A percentile compares a stretch with the other conserved stretches of the same genome.
These are phyloP conservation scores for Fusarium sp. DNA, from an alignment of 2,329 filamentous ascomycete species.

Conservation along the genomic window DNA sequence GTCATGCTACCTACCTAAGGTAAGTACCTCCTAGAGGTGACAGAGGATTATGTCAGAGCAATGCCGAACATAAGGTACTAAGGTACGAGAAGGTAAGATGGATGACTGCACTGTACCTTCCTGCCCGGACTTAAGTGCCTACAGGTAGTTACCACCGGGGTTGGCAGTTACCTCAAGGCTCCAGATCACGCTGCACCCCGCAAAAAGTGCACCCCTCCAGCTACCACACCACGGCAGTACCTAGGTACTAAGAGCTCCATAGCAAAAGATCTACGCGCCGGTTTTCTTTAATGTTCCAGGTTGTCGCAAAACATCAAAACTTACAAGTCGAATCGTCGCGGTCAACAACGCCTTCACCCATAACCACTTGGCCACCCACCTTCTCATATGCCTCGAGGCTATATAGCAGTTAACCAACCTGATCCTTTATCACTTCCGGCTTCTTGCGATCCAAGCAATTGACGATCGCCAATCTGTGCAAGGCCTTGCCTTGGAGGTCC, in stretches of 20 bases:
- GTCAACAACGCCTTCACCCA: not conserved
- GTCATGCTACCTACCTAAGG: too few relatives aligned
- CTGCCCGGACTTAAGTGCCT: not conserved
- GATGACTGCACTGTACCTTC: not conserved
- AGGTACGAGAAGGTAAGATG: not conserved
- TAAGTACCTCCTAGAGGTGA: not conserved
- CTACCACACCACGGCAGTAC: not conserved
- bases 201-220: slow-evolving; percentile 41
- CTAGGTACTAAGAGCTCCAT: slow-evolving; percentile 18
- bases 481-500: slow-evolving; percentile 9
- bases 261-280: slow-evolving; percentile 8
- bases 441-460: slow-evolving; percentile 1
- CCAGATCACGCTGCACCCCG: slow-evolving; percentile 30
- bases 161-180: not conserved
- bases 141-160: too few relatives aligned
- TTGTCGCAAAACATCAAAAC: slow-evolving; percentile 28
- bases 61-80: not conserved
- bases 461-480: not conserved
- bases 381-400: not conserved
- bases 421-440: not conserved
- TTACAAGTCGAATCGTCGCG: slow-evolving; percentile 9
- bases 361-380: not conserved
- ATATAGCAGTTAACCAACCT: not conserved
- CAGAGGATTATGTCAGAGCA: not conserved
- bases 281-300: slow-evolving; percentile 3